phyloP scores from a whole-genome alignment of 73 alveolate genomes.

The Paramecium sonneborni region DNA sequence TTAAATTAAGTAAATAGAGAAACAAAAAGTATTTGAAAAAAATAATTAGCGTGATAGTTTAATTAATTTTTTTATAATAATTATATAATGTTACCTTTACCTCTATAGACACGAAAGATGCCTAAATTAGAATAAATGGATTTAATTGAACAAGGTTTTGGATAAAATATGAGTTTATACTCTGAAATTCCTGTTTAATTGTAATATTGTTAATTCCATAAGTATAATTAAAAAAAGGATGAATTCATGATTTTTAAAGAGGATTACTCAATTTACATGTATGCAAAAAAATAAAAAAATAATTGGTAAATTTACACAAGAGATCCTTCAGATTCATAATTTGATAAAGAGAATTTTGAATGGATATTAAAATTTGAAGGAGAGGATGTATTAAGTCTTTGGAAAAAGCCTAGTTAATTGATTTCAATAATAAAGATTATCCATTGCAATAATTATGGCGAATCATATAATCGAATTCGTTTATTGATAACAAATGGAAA shows the following conservation, averaged over 20 bases:
- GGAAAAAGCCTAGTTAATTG: background rate
- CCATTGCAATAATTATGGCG: background rate
- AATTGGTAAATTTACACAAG: background rate
- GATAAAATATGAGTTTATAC: conserved; percentile 4
- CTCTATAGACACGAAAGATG: background rate
- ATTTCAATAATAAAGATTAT: background rate
- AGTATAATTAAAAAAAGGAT: background rate
- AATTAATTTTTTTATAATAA: background rate
- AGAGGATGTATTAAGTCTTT: background rate
- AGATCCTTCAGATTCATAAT: conserved; percentile 55
- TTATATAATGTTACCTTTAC: background rate
- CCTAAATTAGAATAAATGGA: background rate
- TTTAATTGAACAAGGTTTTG: conserved; percentile 39
- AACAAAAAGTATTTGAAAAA: background rate
- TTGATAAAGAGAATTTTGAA: background rate
- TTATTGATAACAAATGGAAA: background rate
- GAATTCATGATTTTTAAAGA: conserved; percentile 20
- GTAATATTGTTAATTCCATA: background rate
- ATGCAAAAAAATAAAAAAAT: background rate
- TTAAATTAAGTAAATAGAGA: background rate
- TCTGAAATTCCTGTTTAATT: background rate
- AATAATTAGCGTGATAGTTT: background rate
- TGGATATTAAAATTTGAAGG: background rate
- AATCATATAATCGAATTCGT: background rate
- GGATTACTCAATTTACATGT: background rate